Evolutionary conservation across 352 stramenopile species (phyloP), one percentile per base, ranked within the genome.

Genomic region (Ophiocytium majus): DNA sequence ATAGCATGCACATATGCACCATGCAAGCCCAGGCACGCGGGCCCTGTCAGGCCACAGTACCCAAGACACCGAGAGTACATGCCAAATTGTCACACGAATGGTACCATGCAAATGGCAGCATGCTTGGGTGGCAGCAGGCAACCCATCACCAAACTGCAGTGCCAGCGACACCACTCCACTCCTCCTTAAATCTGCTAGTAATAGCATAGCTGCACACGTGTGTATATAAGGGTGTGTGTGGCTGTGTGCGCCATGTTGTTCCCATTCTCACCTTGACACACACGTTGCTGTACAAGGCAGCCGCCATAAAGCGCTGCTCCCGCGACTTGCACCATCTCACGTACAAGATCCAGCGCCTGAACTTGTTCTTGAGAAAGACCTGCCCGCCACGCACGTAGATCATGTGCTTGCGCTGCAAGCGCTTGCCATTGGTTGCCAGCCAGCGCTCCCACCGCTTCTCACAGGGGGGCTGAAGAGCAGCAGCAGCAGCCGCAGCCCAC

Each of bases 361-460:
- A 87, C 80, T 85, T 87, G 33, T 87, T 85, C 14, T 64, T 49
- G n/a, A 85, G n/a, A 76, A 87, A 85, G 31, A 87, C 50, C 80
- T 87, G 79, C n/a, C n/a, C 34, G 64, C 64, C 64, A 5, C 17
- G 5, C 5, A 76, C 64, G 64, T 76, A 14, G 31, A 76, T 37
- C 5, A 10, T 10, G 34, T 76, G 64, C 64, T 76, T 76, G 34
- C 64, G 64, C 34, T 34, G 31, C 64, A 76, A 10, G 34, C 34
- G 34, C 31, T 10, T 5, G 5, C 64, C 64, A 5, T 5, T 34
- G 5, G 31, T 76, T 17, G 31, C 31, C 5, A 17, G 5, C 64
- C 64, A 76, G 5, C 17, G 5, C 5, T 76, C 31, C 64, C 64
- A 76, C 64, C 17, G 5, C 34, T 76, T 37, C 5, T 5, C 64